phyloP scores from a whole-genome alignment of 495 filamentous ascomycete genomes.

The Aspergillus conjunctus region DNA sequence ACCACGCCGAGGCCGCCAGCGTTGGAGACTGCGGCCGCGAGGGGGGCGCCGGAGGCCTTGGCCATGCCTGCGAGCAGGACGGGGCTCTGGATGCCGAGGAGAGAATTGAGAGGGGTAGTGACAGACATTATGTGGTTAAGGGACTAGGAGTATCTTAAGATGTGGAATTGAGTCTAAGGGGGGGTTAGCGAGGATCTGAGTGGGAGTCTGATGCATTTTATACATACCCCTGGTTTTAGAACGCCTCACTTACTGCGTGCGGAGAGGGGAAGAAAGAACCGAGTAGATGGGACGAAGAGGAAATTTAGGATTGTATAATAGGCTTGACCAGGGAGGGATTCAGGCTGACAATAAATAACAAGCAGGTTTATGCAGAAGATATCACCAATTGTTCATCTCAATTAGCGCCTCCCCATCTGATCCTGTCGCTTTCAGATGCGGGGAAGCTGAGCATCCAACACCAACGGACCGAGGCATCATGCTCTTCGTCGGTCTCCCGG shows the following conservation, averaged over 20 bases:
- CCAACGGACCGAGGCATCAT: constrained; percentile 16
- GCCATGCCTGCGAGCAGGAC: constrained; percentile 91
- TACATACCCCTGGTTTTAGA: not conserved
- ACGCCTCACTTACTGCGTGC: too few species aligned
- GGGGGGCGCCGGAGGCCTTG: constrained; percentile 69
- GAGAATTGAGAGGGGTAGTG: constrained; percentile 72
- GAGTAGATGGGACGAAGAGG: not conserved
- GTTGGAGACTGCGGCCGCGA: constrained; percentile 87
- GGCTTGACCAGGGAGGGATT: not conserved
- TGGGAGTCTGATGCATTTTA: not conserved
- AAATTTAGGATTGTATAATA: not conserved
- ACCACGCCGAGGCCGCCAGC: constrained; percentile 84
- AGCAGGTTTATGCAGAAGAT: not conserved
- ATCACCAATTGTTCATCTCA: not conserved
- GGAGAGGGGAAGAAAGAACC: not conserved
- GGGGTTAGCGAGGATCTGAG: not conserved
- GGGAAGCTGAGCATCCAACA: not conserved
- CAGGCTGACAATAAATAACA: not conserved
- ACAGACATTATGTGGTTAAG: constrained; percentile 48
- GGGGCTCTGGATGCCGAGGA: constrained; percentile 77
- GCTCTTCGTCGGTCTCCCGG: constrained; percentile 6
- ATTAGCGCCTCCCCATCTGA: too few species aligned
- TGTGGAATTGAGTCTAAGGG: not conserved
- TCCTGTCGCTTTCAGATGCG: not conserved
- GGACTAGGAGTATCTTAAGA: not conserved